These are phyloP conservation scores for Asterionellopsis glacialis DNA, from an alignment of 108 stramenopile genomes.

Conservation along the genomic window DNA sequence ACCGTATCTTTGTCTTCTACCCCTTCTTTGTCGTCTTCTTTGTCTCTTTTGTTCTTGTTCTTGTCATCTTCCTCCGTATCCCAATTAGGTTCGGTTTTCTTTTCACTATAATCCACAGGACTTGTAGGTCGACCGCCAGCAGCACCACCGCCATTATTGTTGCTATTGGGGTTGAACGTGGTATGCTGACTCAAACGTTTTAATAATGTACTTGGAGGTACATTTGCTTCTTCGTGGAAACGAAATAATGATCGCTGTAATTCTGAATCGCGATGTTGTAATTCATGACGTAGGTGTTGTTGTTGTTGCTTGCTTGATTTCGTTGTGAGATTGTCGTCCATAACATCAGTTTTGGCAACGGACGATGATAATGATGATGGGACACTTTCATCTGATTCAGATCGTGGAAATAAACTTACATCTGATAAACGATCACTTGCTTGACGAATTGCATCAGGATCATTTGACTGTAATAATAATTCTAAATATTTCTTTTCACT, in stretches of 20 bases:
- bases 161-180: too few relatives aligned
- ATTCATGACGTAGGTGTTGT: not conserved
- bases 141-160: too few relatives aligned
- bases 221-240: constrained; percentile 22
- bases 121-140: too few relatives aligned
- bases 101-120: too few relatives aligned
- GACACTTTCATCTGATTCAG: constrained; percentile 3
- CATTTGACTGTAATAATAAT: constrained; percentile 22
- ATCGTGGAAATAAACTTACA: constrained; percentile 24
- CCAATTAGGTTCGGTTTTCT: too few relatives aligned
- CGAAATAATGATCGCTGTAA: constrained; percentile 34
- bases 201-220: constrained; percentile 24
- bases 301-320: constrained; percentile 2
- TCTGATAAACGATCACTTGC: constrained; percentile 25
- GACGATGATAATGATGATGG: too few relatives aligned
- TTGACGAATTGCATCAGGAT: constrained; percentile 21
- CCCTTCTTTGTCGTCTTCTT: too few relatives aligned
- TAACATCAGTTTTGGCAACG: not conserved
- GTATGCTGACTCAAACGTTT: constrained; percentile 5
- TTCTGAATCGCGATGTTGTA: constrained; percentile 18
- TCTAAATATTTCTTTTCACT: constrained; percentile 22
- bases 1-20: too few relatives aligned
- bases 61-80: too few relatives aligned
- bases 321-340: not conserved
- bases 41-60: too few relatives aligned